Percentiles rank a stretch among this genome's conserved stretches.
phyloP scores from a whole-genome alignment of 495 filamentous ascomycete species.

The Trichoderma erinaceum region DNA sequence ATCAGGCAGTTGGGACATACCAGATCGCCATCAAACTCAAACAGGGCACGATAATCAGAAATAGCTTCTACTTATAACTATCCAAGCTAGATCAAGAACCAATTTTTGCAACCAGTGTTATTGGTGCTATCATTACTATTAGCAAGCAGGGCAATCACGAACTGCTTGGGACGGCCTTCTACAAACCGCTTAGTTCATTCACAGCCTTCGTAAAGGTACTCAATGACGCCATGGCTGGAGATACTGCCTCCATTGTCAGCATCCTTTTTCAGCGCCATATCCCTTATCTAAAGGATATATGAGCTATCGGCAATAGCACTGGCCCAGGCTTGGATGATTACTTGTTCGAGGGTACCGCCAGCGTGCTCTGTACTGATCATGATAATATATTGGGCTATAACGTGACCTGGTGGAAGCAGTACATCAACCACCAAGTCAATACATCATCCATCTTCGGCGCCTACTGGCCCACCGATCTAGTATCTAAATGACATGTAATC shows the following conservation, averaged over 20 bases:
- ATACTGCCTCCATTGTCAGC: neutral
- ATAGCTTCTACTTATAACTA: neutral
- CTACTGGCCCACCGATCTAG: slow-evolving; percentile 41
- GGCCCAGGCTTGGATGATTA: neutral
- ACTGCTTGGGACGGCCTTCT: slow-evolving; percentile 23
- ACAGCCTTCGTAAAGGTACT: slow-evolving; percentile 16
- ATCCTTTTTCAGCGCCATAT: neutral
- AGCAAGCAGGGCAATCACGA: slow-evolving; percentile 40
- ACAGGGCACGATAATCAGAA: too few species aligned
- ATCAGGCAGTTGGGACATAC: too few species aligned
- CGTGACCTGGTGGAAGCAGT: slow-evolving; percentile 33
- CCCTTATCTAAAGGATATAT: neutral
- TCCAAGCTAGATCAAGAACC: slow-evolving; percentile 19
- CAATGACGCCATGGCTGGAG: neutral
- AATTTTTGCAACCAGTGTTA: slow-evolving; percentile 19
- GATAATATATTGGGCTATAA: slow-evolving; percentile 26
- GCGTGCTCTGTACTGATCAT: slow-evolving; percentile 50
- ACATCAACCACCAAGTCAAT: slow-evolving; percentile 32
- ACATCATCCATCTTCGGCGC: slow-evolving; percentile 47
- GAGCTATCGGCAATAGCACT: neutral
- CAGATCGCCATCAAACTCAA: too few species aligned
- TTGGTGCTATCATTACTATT: slow-evolving; percentile 35
- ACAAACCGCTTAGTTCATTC: slow-evolving; percentile 20
- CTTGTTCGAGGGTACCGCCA: neutral
- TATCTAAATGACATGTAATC: slow-evolving; percentile 46